phyloP scores from a whole-genome alignment of 1,139 yeast species.

The Geotrichum australiense region DNA sequence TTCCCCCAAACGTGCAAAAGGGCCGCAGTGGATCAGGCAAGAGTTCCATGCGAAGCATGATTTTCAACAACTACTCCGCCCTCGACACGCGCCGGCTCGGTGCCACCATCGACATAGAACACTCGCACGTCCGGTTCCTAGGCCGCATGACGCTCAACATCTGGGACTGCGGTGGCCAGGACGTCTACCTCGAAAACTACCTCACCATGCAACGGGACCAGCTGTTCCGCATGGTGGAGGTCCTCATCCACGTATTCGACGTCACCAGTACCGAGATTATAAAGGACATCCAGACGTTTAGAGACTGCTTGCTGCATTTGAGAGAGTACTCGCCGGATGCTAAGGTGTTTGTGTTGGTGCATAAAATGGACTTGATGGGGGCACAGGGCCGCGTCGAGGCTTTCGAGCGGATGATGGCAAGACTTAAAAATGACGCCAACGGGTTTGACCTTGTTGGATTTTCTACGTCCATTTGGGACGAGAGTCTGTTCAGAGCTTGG shows the following conservation, averaged over 20 bases:
- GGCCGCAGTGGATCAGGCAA: conserved; percentile 98
- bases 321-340: conserved; percentile 86
- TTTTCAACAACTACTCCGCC: conserved; percentile 92
- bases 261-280: conserved; percentile 89
- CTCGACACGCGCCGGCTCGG: conserved; percentile 93
- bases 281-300: conserved; percentile 88
- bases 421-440: conserved; percentile 66
- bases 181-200: conserved; percentile 92
- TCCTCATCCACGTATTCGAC: conserved; percentile 93
- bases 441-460: conserved; percentile 80
- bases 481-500: conserved; percentile 94
- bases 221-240: conserved; percentile 93
- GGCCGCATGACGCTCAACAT: conserved; percentile 93
- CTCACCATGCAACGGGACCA: conserved; percentile 82
- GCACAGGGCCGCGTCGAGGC: conserved; percentile 79
- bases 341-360: conserved; percentile 82
- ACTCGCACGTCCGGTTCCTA: conserved; percentile 82
- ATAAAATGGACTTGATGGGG: conserved; percentile 94
- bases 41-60: conserved; percentile 94
- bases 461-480: conserved; percentile 98
- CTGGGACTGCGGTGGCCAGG: conserved; percentile 98
- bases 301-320: conserved; percentile 72
- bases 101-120: conserved; percentile 97
- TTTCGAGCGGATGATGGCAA: conserved; percentile 76
- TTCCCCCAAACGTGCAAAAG: too few species aligned